These are phyloP conservation scores for Ceratocystis papillata DNA, from an alignment of 2,329 filamentous ascomycete genomes.

Conservation along the genomic window DNA sequence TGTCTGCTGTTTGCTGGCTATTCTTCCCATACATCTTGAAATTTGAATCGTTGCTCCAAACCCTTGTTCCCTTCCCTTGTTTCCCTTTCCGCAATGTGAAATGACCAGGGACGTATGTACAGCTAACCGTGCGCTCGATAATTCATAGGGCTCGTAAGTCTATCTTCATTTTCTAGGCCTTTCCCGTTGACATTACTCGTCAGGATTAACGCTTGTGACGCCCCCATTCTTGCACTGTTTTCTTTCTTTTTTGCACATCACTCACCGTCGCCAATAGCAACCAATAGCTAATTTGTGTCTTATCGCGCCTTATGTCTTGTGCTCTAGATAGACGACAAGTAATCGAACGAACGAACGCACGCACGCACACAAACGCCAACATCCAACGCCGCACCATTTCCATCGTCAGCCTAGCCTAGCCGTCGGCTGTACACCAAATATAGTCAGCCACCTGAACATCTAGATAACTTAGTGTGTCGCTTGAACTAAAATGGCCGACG, in stretches of 20 bases:
- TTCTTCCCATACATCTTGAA: not conserved
- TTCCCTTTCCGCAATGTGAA: not conserved
- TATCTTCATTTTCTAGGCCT: constrained; percentile 12
- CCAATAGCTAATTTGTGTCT: too few species aligned
- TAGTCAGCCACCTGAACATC: not conserved
- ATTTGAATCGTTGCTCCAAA: constrained; percentile 3
- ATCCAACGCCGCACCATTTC: not conserved
- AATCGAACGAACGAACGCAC: too few species aligned
- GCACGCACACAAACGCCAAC: not conserved
- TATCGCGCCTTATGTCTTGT: too few species aligned
- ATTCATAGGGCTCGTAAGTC: constrained; percentile 1
- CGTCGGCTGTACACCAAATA: not conserved
- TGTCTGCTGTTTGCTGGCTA: not conserved
- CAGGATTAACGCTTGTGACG: constrained; percentile 3
- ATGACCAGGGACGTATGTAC: constrained; percentile 7
- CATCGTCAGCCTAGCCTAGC: not conserved
- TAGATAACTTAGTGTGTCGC: not conserved
- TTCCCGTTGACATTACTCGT: not conserved
- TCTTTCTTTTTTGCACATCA: too few species aligned
- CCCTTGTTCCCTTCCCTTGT: not conserved
- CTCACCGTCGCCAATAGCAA: too few species aligned
- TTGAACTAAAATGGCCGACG: constrained; percentile 63
- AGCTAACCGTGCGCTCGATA: constrained; percentile 5
- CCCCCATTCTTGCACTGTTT: not conserved
- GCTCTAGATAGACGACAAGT: too few species aligned